Evolutionary conservation across 331 rosid species (phyloP), one percentile per base, ranked within the genome.

Genomic region (Acacia concinna): DNA sequence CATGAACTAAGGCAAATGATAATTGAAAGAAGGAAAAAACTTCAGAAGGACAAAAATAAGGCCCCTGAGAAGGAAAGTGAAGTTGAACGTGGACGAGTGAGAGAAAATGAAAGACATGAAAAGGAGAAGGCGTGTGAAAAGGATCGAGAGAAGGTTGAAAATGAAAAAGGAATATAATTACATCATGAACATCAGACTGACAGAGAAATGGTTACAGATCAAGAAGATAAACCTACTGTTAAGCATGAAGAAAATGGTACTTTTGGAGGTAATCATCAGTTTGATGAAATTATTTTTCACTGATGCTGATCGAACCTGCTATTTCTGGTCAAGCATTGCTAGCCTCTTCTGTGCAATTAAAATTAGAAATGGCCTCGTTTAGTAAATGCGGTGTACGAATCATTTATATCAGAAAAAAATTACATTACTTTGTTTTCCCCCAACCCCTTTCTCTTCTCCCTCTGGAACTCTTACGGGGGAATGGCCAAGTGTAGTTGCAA

Each of bases 1-100:
- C 77, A 85, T 78, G 94, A 95, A 83, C 88, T 95, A 52, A 81
- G 96, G 81, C 90, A 90, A 90, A 82, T 93, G 86, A 82, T 96
- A 27, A 91, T 77, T 81, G 98, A 96, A 52, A 89, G 89, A 81
- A 89, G 83, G 84, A 91, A 87, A 85, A 89, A 68, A 83, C 68
- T 78, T 71, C 90, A 54, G 35, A 95, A 88, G 85, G 94, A 86
- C 40, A 83, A 85, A 78, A 83, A 78, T 51, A 91, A 90, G 78
- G 94, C 86, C 63, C 54, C 75, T 37, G 98, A 88, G 68, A 90
- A 85, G 81, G 99, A 91, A 59, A 88, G 79, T 47, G 97, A 91
- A 63, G 88, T 81, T 51, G 97, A 92, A 73, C 89, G 83, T 9
- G 84, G 83, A 37, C 86, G 89, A 77, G 86, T 81, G 76, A 92